Percentiles rank a stretch among this genome's conserved stretches.
phyloP scores from a whole-genome alignment of 257 asterid genomes.

The Hygrophila difformis region DNA sequence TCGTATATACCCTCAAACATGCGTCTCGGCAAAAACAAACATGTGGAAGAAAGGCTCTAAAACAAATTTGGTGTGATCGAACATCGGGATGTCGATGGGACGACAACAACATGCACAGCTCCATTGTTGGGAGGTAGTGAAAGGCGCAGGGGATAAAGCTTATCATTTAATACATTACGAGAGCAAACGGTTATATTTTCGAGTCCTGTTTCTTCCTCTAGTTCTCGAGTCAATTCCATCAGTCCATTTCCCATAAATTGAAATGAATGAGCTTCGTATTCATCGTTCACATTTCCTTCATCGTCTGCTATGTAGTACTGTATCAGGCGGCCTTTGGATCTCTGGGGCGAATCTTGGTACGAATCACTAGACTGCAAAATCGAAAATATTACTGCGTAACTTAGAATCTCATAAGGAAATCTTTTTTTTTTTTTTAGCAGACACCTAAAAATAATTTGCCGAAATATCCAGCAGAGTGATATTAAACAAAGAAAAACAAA shows the following conservation, averaged over 20 bases:
- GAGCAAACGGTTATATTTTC: slow-evolving; percentile 56
- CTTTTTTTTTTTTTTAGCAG: too few species aligned
- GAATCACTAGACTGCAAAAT: slow-evolving; percentile 31
- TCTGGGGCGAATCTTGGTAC: slow-evolving; percentile 22
- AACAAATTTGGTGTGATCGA: slow-evolving; percentile 1
- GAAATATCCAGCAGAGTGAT: too few species aligned
- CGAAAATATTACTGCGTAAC: too few species aligned
- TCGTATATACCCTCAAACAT: too few species aligned
- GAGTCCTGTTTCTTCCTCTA: slow-evolving; percentile 70
- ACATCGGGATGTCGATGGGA: slow-evolving; percentile 76
- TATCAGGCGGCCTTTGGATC: slow-evolving; percentile 56
- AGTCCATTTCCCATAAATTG: slow-evolving; percentile 60
- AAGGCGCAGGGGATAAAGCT: slow-evolving; percentile 71
- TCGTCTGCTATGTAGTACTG: slow-evolving; percentile 56
- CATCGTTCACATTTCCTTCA: slow-evolving; percentile 38
- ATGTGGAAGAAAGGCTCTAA: neutral
- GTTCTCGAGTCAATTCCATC: slow-evolving; percentile 46
- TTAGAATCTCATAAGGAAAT: too few species aligned
- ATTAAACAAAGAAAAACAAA: too few species aligned
- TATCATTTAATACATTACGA: slow-evolving; percentile 43
- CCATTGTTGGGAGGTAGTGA: slow-evolving; percentile 84
- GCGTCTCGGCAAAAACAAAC: too few species aligned
- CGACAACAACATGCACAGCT: slow-evolving; percentile 63
- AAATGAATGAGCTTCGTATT: slow-evolving; percentile 37
- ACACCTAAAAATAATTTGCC: too few species aligned